Base-by-base conservation (phyloP, 2,329 filamentous ascomycete species). In the Neodidymelliopsis sp. region DNA sequence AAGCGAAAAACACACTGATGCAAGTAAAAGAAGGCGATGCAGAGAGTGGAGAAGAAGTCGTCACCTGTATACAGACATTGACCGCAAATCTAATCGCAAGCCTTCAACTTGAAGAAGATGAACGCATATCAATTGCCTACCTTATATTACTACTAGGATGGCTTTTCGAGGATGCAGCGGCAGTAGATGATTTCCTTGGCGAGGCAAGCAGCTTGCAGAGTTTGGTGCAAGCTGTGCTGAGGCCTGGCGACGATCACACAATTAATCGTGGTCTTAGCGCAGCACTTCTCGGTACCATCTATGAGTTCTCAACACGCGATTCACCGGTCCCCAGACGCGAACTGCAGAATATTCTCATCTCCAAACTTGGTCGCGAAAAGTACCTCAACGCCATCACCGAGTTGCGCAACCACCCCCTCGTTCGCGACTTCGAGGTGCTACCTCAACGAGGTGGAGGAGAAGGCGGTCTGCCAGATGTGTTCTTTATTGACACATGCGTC, bases 261-360 rank as follows among this genome's bases (percentile, higher is more conserved):
- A 77, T 96, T 23, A 80, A 93, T 11, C 88, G 90, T 57, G 94
- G 94, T 2, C 80, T 99, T 10, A 91, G 89, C 68, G 88, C 91
- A 12, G 85, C 91, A 68, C 77, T 99, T 0, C 80, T 97, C 1
- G 94, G 93, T 8, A 87, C 95, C 15, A 82, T 94, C 4, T 99
- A 97, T 69, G 94, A 99, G 66, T 99, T 97, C 66, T 97, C 93
- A 8, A 97, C 93, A 0, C 96, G 96, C 69, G 94, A 99, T 73
- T 97, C 93, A 0, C 91, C 94, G 0, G 87, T 99, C 40, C 84
- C 93, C 5, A 83, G 94, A 53, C 81, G 85, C 18, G 92, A 88
- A 8, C 77, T 99, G 33, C 89, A 96, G 64, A 85, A 88, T 18
- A 82, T 97, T 20, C 78, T 99, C 25, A 80, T 84, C 20, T 85